Conservation (phyloP, 306 rosid species). For the Rosa lucieae region DNA sequence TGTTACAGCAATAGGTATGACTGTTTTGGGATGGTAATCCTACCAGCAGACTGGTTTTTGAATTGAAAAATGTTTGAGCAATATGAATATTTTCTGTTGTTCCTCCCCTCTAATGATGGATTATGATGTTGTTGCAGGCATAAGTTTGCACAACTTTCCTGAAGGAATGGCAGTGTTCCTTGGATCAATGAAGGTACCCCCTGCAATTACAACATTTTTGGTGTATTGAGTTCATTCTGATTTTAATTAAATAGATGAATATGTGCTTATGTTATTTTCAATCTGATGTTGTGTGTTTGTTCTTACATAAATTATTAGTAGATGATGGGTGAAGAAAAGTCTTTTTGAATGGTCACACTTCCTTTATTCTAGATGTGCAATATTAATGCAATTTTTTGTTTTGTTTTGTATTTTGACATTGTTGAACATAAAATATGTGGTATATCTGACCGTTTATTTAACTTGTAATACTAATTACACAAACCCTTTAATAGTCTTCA, state of each 20-base stretch:
- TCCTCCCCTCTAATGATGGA: background rate
- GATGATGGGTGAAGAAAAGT: background rate
- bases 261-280: background rate
- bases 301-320: background rate
- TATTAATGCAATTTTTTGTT: background rate
- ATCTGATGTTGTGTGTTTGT: background rate
- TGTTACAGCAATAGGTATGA: constrained; percentile 84
- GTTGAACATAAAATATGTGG: background rate
- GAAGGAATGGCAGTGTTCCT: constrained; percentile 99
- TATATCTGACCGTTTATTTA: background rate
- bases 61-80: background rate
- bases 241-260: background rate
- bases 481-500: background rate
- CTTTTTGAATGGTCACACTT: background rate
- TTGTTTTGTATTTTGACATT: background rate
- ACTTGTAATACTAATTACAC: background rate
- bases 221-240: constrained; percentile 8
- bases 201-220: constrained; percentile 2
- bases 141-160: constrained; percentile 97
- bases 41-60: constrained; percentile 20
- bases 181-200: constrained; percentile 87
- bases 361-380: constrained; percentile 1
- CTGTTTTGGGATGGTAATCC: constrained; percentile 22
- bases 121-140: constrained; percentile 50
- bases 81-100: background rate